Base-by-base conservation (phyloP, 2,329 filamentous ascomycete species). In the Cordyceps cicadae region DNA sequence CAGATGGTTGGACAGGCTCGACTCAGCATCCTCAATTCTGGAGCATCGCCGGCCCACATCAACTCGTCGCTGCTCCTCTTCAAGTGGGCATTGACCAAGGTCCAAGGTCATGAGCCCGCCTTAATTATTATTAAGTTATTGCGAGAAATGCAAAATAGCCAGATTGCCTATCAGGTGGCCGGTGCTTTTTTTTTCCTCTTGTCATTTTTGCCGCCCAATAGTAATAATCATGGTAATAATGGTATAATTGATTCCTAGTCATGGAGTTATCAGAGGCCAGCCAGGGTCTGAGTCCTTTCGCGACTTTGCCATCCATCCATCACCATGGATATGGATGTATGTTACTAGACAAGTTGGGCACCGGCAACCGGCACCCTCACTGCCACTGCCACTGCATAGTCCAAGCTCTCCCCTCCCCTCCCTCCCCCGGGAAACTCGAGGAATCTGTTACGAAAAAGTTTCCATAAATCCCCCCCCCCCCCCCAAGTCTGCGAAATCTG, bases 361-460 rank as follows among this genome's bases (percentile, higher is more conserved):
- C 51, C 1, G 17, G 15, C 37, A 1, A 32, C 17, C 26, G 6
- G 3, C 26, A 29, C 26, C 6, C 3, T n/a, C 26, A 6, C 6
- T 3, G 6, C 26, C 6, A 29, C 26, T 29, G 29, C 29, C 3
- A 29, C 24, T 24, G 24, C 24, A 24, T 7, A 29, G 29, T 29
- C 29, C 29, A 29, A 29, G 1, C 29, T 29, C 24, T 24, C 14
- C 11, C 29, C 29, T 7, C 14, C 11, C 14, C 11, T 37, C 24
- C n/a, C 37, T 37, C 14, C 52, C 50, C 34, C 29, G 7, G 34
- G n/a, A 21, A 21, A 41, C 48, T 43, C 43, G 8, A 12, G 21
- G 32, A n/a, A 51, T 37, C 6, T 26, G 56, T 59, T 59, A 59
- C 56, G 49, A 53, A 59, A 59, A 37, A 59, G 56, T 59, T 59